phyloP scores from a whole-genome alignment of 371 early-diverging fungal genomes.

The Actinomortierella ambigua region DNA sequence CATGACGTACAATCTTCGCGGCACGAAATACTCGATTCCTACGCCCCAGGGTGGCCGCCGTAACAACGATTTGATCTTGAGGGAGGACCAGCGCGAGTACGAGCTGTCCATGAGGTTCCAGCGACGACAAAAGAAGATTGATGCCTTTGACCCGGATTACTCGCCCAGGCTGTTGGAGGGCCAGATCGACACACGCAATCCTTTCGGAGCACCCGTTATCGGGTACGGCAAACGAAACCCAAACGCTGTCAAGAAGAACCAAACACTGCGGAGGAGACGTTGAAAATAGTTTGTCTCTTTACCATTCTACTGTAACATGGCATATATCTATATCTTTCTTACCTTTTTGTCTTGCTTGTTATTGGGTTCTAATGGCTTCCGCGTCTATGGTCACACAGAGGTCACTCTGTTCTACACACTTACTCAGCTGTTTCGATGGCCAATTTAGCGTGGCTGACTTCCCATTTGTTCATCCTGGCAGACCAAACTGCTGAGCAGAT shows the following conservation, averaged over 20 bases:
- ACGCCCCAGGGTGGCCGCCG: conserved; percentile 82
- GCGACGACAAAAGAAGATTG: conserved; percentile 59
- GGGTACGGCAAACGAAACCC: conserved; percentile 91
- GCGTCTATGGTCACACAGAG: no score
- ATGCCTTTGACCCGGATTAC: conserved; percentile 82
- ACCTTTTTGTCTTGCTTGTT: no score
- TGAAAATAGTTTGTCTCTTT: no score
- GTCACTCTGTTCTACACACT: no score
- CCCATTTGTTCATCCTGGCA: no score
- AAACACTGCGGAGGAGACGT: conserved; percentile 40
- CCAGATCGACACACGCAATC: conserved; percentile 60
- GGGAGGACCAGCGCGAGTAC: conserved; percentile 93
- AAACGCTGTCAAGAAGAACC: conserved; percentile 66
- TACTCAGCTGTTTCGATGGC: no score
- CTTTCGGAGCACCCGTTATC: conserved; percentile 74
- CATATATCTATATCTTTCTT: no score
- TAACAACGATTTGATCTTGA: conserved; percentile 79
- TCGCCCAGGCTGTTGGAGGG: conserved; percentile 69
- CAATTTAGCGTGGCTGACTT: no score
- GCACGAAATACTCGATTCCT: conserved; percentile 91
- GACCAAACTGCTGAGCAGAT: no score
- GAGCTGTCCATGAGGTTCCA: conserved; percentile 59
- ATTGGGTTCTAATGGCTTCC: no score
- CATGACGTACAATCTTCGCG: conserved; percentile 88
- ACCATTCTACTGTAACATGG: no score